Evolutionary conservation across 2,329 filamentous ascomycete genomes (phyloP), one percentile per base, ranked within the genome.

Genomic region (Seiridium unicorne): DNA sequence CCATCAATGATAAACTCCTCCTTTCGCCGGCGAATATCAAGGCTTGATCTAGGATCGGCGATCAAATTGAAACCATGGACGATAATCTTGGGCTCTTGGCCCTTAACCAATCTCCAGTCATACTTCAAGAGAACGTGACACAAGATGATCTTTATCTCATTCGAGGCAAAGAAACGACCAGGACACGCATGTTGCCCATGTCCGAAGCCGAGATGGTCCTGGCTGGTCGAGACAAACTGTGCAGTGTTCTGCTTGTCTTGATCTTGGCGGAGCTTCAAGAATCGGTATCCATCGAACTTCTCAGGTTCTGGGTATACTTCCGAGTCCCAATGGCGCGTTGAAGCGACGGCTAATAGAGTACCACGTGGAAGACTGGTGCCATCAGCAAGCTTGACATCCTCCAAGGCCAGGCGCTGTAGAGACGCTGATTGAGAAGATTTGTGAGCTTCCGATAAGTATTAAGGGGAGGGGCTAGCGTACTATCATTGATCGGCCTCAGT

Each of bases 181-280:
- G 71, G 70, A 55, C 71, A 73, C 2, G 76, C 76, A 55, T 79
- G 75, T 35, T 70, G 68, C 2, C 77, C 77, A 61, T 79, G 71
- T 4, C 78, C 78, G 59, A 79, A 80, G 11, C 60, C 61, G 18
- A 74, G 61, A 32, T 70, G 68, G 2, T 72, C 65, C 7, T 70
- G 62, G 4, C 61, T 69, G 1, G 74, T 76, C 8, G 73, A 72
- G 13, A 75, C 75, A 55, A 75, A 73, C 62, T 77, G 74, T 65
- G 71, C 70, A 44, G 66, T 64, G 60, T 70, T 64, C 62, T 71
- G 70, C 48, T 71, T 67, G 1, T 69, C 70, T 10, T 69, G 62
- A 56, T 58, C 34, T 10, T 51, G 13, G 3, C 55, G 55, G 4
- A 58, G 32, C 2, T 58, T 58, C n/a, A 26, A 58, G 11, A 51